Conservation (phyloP, 2,329 filamentous ascomycete genomes). For the Penicillium sp. region DNA sequence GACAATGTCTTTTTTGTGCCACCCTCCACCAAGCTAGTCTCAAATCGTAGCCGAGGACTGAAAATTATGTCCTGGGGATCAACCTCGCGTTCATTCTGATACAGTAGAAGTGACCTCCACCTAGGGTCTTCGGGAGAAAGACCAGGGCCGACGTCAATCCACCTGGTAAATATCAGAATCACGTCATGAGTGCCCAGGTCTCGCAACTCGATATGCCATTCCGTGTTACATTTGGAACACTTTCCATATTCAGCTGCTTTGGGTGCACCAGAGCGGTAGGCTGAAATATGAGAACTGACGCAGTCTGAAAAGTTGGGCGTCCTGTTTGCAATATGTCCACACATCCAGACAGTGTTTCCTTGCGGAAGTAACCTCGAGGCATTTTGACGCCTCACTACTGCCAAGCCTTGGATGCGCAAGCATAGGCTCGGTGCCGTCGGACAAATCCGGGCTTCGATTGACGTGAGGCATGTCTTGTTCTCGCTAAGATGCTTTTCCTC, state of each 20-base stretch:
- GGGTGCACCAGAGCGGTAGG: constrained; percentile 1
- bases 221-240: constrained; percentile 7
- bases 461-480: constrained; percentile 1
- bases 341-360: neutral
- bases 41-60: neutral
- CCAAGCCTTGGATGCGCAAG: constrained; percentile 4
- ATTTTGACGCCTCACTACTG: constrained; percentile 2
- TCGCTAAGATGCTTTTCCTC: neutral
- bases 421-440: constrained; percentile 5
- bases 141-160: constrained; percentile 10
- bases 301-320: neutral
- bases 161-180: constrained; percentile 7
- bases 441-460: constrained; percentile 8
- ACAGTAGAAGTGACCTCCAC: neutral
- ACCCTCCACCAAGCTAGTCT: neutral
- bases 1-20: neutral
- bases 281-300: neutral
- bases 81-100: neutral
- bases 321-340: neutral
- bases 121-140: constrained; percentile 2
- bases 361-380: neutral
- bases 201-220: constrained; percentile 6
- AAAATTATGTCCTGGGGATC: neutral
- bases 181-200: constrained; percentile 1
- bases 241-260: constrained; percentile 1